Conservation (phyloP, 768 basidiomycete genomes). For the Mycena chlorophos region DNA sequence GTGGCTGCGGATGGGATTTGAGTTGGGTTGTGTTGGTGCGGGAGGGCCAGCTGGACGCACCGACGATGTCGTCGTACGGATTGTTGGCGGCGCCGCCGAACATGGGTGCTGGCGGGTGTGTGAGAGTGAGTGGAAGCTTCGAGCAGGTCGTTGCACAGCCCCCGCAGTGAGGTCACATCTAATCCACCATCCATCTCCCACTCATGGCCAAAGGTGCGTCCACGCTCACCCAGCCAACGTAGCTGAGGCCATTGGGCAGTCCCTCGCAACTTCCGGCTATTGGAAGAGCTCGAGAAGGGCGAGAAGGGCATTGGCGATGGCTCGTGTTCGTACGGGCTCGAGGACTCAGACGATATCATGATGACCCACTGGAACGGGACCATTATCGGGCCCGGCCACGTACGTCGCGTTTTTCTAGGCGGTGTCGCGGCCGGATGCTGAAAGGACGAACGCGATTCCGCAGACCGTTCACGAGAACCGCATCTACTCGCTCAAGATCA, state of each 20-base stretch:
- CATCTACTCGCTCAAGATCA: constrained; percentile 93
- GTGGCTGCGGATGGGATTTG: constrained; percentile 54
- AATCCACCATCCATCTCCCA: constrained; percentile 11
- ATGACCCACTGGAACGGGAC: constrained; percentile 99
- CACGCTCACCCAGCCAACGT: constrained; percentile 7
- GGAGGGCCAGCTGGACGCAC: constrained; percentile 49
- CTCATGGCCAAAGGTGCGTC: constrained; percentile 53
- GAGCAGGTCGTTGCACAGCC: constrained; percentile 3
- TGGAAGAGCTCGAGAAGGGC: constrained; percentile 99
- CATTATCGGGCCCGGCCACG: constrained; percentile 97
- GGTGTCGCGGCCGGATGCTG: constrained; percentile 11
- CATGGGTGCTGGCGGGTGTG: constrained; percentile 43
- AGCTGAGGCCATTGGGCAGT: constrained; percentile 47
- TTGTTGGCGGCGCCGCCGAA: constrained; percentile 69
- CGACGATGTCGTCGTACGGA: constrained; percentile 89
- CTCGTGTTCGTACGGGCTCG: constrained; percentile 94
- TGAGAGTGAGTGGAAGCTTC: not conserved
- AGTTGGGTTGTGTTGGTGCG: not conserved
- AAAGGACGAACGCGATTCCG: not conserved
- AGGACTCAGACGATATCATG: constrained; percentile 93
- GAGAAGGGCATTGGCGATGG: constrained; percentile 99
- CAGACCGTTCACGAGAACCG: constrained; percentile 98
- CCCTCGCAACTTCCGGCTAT: constrained; percentile 92
- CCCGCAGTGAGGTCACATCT: constrained; percentile 5
- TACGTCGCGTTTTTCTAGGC: constrained; percentile 40